phyloP scores from a whole-genome alignment of 257 asterid species.

The Capsicum baccatum region DNA sequence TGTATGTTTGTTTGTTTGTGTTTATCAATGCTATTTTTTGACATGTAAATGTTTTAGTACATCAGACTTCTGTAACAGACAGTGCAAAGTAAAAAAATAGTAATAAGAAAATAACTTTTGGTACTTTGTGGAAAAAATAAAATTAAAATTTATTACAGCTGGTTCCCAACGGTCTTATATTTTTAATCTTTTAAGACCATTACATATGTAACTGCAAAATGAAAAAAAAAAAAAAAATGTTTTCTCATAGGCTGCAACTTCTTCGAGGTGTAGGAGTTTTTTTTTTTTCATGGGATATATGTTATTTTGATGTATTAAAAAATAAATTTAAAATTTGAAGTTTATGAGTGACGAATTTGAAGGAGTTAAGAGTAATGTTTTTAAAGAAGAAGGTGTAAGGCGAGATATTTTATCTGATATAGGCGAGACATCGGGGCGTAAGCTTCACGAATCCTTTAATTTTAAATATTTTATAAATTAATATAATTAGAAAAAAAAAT shows the following conservation, averaged over 20 bases:
- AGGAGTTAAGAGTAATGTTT: too few relatives aligned
- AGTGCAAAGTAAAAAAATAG: background rate
- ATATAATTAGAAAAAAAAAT: too few relatives aligned
- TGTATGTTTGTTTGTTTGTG: slow-evolving; percentile 38
- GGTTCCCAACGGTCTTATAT: slow-evolving; percentile 72
- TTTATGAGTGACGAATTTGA: too few relatives aligned
- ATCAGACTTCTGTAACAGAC: background rate
- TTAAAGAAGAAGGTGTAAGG: too few relatives aligned
- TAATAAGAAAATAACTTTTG: slow-evolving; percentile 34
- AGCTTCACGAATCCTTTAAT: too few relatives aligned
- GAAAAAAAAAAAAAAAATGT: too few relatives aligned
- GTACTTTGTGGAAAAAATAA: slow-evolving; percentile 36
- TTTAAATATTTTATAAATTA: too few relatives aligned
- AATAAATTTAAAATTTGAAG: too few relatives aligned
- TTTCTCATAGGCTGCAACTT: slow-evolving; percentile 4
- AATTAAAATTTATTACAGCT: slow-evolving; percentile 44
- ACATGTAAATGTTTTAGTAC: background rate
- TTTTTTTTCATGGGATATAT: too few relatives aligned
- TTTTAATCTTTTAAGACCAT: background rate
- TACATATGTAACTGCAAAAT: slow-evolving; percentile 19
- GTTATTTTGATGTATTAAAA: too few relatives aligned
- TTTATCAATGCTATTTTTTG: slow-evolving; percentile 12
- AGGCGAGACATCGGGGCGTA: too few relatives aligned
- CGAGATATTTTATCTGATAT: too few relatives aligned
- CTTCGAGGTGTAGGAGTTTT: background rate